Base-by-base conservation (phyloP, 129 eudicot species). In the Lactuca saligna region DNA sequence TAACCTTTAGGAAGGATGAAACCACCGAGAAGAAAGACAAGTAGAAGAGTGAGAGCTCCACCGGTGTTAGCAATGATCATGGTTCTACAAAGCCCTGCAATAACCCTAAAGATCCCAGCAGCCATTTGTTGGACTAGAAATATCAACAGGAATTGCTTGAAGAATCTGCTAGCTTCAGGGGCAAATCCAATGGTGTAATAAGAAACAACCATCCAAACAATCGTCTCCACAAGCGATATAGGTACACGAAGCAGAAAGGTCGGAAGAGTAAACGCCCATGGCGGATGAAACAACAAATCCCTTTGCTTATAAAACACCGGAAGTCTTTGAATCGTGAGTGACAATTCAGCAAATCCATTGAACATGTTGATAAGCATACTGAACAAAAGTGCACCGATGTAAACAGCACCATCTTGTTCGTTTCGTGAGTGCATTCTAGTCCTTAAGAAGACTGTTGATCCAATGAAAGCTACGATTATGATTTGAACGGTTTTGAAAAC, bases 101-200 rank as follows among this genome's bases (percentile, higher is more conserved):
- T 89, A 58, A 87, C 81, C 82, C 97, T 88, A 70, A 87, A 89
- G 10, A 87, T 65, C 32, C 93, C 99, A 8, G 96, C 87, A 0
- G 99, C 99, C 99, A 85, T 94, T 83, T 94, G 99, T 63, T 94
- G 99, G 73, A 94, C 75, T 10, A 80, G 74, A 66, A 94, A 94
- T 41, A 79, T 78, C 88, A 89, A 61, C 82, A 94, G 66, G 11
- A 90, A 75, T n/a, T 94, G 95, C 88, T 89, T 89, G 79, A 94
- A 89, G 83, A 89, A 94, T 86, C 99, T 89, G 81, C 91, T 77
- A 14, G 89, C 85, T 65, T 91, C 94, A 7, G 97, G 97, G 8
- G 97, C 94, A 54, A 88, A 91, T 3, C 97, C 97, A 2, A 91
- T 88, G 15, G 96, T 83, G 71, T 91, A 91, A 56, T 91, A 91